Evolutionary conservation across 768 basidiomycete genomes (phyloP).

Genomic region (Mycena rosella): DNA sequence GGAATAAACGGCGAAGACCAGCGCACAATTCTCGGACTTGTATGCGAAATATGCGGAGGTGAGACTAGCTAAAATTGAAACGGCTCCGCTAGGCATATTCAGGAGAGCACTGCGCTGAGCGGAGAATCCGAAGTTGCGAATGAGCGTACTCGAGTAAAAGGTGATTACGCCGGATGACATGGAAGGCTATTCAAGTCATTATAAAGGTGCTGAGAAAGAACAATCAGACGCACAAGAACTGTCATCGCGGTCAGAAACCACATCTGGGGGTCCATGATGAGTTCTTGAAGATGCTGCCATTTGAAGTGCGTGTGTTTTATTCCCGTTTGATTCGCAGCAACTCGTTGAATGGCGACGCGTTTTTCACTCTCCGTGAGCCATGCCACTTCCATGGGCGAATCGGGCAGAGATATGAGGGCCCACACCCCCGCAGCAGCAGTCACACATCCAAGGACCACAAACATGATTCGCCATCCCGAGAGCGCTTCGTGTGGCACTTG

Average conservation of each 20-base stretch:
- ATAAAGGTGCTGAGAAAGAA: neutral
- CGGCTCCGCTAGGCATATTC: too few relatives aligned
- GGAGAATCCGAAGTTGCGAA: too few relatives aligned
- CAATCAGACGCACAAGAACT: constrained; percentile 12
- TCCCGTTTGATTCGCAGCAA: constrained; percentile 39
- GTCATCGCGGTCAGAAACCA: constrained; percentile 27
- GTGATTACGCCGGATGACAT: too few relatives aligned
- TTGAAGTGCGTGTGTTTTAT: constrained; percentile 42
- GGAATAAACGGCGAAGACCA: too few relatives aligned
- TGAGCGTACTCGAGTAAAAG: too few relatives aligned
- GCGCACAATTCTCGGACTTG: too few relatives aligned
- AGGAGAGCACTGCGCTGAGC: too few relatives aligned
- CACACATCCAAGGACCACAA: constrained; percentile 32
- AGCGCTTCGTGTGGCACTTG: constrained; percentile 31
- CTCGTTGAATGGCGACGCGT: constrained; percentile 33
- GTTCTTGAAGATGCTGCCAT: constrained; percentile 31
- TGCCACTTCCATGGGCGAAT: constrained; percentile 33
- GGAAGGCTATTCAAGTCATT: too few relatives aligned
- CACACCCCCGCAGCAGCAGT: constrained; percentile 28
- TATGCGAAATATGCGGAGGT: too few relatives aligned
- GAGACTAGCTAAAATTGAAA: too few relatives aligned
- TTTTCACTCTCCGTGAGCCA: constrained; percentile 37
- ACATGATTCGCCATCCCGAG: constrained; percentile 37
- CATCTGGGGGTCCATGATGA: constrained; percentile 31
- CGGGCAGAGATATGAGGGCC: constrained; percentile 30